Conservation (phyloP, 768 basidiomycete species). For the Xerocomus potaroensis region DNA sequence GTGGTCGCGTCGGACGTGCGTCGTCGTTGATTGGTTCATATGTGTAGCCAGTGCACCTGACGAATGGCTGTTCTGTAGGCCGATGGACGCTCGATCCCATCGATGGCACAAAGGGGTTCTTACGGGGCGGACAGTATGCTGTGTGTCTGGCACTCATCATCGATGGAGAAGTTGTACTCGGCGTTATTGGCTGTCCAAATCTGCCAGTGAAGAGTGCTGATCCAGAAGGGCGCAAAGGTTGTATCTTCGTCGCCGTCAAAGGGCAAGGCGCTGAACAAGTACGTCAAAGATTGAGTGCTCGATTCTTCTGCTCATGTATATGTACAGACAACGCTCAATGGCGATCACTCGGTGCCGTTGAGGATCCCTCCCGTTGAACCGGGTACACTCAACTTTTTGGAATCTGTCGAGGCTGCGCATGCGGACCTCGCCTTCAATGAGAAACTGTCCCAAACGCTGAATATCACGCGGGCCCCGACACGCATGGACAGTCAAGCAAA, state of each 20-base stretch:
- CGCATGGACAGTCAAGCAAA: conserved; percentile 98
- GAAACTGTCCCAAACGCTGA: conserved; percentile 61
- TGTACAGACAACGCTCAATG: conserved; percentile 50
- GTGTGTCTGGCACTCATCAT: conserved; percentile 85
- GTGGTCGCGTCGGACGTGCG: conserved; percentile 71
- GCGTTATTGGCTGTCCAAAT: conserved; percentile 92
- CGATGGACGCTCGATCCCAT: conserved; percentile 90
- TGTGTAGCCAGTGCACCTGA: not conserved
- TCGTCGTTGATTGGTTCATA: conserved; percentile 12
- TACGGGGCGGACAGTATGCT: conserved; percentile 89
- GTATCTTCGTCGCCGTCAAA: conserved; percentile 81
- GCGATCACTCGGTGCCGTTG: conserved; percentile 45
- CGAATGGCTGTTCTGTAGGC: conserved; percentile 35
- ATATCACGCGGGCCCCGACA: conserved; percentile 58
- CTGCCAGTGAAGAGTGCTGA: conserved; percentile 54
- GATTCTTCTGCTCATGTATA: not conserved
- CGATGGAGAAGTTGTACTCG: conserved; percentile 73
- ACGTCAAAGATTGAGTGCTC: not conserved
- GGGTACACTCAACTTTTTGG: conserved; percentile 64
- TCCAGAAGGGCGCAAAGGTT: conserved; percentile 63
- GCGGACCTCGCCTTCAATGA: conserved; percentile 85
- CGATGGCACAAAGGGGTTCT: conserved; percentile 92
- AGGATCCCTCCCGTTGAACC: conserved; percentile 42
- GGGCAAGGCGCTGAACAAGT: conserved; percentile 83
- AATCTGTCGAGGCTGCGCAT: conserved; percentile 90